These are phyloP conservation scores for Vitis cinerea DNA, from an alignment of 164 flowering plant species.

Conservation along the genomic window DNA sequence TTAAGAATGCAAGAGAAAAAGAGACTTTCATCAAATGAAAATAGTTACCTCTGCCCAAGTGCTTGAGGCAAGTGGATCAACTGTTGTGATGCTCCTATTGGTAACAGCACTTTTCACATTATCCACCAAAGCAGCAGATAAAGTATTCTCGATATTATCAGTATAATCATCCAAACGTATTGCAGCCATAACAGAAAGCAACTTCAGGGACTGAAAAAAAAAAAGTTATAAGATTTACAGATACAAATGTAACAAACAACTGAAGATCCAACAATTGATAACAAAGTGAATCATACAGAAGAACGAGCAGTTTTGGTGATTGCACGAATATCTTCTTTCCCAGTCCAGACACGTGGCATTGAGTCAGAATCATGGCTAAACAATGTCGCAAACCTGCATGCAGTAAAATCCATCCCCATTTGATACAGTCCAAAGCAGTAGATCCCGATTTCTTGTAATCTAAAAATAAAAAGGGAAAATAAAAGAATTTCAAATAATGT, in stretches of 20 bases:
- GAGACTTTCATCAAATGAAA: slow-evolving; percentile 2
- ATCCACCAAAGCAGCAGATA: slow-evolving; percentile 68
- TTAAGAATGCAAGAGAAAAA: neutral
- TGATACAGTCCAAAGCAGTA: neutral
- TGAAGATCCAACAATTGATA: neutral
- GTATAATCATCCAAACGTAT: slow-evolving; percentile 70
- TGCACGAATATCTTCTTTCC: slow-evolving; percentile 88
- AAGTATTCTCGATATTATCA: slow-evolving; percentile 70
- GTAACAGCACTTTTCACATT: slow-evolving; percentile 28
- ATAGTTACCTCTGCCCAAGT: slow-evolving; percentile 85
- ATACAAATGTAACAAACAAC: neutral
- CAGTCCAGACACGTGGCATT: slow-evolving; percentile 98
- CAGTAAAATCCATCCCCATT: slow-evolving; percentile 7
- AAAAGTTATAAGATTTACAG: neutral
- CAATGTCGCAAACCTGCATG: slow-evolving; percentile 71
- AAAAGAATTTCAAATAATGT: neutral
- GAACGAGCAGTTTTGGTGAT: slow-evolving; percentile 93
- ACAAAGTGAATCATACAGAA: slow-evolving; percentile 49
- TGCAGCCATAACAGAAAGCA: slow-evolving; percentile 88
- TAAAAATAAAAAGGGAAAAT: neutral
- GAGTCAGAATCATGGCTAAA: slow-evolving; percentile 94
- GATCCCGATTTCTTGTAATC: neutral
- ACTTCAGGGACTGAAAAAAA: slow-evolving; percentile 76
- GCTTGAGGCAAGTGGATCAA: slow-evolving; percentile 95
- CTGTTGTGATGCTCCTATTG: slow-evolving; percentile 46